phyloP scores from a whole-genome alignment of 176 grass and related monocot species.

The Urochloa ruziziensis region DNA sequence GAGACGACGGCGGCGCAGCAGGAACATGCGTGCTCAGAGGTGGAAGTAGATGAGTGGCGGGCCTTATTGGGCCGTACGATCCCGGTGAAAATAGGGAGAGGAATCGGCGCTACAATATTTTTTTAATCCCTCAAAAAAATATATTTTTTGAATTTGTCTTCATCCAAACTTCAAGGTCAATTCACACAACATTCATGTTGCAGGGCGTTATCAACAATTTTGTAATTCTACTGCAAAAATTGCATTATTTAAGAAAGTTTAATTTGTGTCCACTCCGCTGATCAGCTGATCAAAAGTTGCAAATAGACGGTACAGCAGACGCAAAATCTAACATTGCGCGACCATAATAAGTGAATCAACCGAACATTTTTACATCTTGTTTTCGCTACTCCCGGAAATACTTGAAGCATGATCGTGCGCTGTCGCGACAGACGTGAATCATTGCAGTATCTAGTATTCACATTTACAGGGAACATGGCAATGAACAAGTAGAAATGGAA shows the following conservation, averaged over 20 bases:
- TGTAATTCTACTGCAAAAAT: no score
- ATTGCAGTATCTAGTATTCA: constrained; percentile 56
- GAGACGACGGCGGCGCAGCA: no score
- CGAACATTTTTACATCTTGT: neutral
- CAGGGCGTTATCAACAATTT: neutral
- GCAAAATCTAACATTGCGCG: neutral
- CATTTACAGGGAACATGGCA: constrained; percentile 58
- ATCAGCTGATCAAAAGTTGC: neutral
- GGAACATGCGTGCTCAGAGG: no score
- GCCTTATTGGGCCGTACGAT: no score
- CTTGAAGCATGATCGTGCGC: constrained; percentile 2
- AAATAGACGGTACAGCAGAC: neutral
- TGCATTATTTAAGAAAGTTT: neutral
- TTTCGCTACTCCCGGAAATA: constrained; percentile 20
- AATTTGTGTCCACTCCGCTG: neutral
- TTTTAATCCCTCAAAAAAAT: no score
- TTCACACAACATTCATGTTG: neutral
- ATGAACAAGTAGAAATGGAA: constrained; percentile 31
- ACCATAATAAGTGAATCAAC: constrained; percentile 20
- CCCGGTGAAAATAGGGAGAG: no score
- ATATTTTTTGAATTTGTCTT: no score
- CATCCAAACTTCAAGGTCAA: neutral
- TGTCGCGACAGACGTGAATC: constrained; percentile 9
- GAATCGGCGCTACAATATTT: no score
- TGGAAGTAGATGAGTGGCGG: no score